Evolutionary conservation across 345 rosid species (phyloP).

Genomic region (Aquilaria sinensis): DNA sequence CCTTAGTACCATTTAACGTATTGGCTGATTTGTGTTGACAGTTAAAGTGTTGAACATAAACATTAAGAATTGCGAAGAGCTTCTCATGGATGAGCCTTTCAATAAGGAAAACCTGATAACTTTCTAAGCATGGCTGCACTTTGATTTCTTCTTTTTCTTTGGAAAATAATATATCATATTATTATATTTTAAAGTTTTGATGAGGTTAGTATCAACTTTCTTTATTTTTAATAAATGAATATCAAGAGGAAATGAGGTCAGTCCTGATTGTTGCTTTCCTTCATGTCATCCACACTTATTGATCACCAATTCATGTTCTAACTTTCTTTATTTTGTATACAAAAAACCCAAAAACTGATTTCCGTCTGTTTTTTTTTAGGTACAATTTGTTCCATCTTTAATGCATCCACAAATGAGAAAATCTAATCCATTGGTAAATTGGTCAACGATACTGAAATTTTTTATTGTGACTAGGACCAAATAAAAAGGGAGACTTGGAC

Average conservation of each 20-base stretch:
- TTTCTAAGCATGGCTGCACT: constrained; percentile 47
- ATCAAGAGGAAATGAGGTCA: not conserved
- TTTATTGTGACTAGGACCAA: no score
- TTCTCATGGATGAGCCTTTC: constrained; percentile 79
- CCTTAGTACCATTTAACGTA: not conserved
- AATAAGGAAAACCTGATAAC: constrained; percentile 69
- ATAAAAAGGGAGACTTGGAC: no score
- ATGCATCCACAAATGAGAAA: no score
- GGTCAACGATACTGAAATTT: no score
- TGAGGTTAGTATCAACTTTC: no score
- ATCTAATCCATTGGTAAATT: no score
- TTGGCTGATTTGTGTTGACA: constrained; percentile 38
- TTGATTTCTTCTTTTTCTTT: constrained; percentile 8
- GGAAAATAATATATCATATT: constrained; percentile 2
- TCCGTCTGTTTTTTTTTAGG: no score
- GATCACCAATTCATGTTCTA: constrained; percentile 26
- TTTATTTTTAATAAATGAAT: no score
- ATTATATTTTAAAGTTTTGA: not conserved
- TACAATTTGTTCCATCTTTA: no score
- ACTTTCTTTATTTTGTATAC: no score
- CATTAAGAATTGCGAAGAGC: constrained; percentile 90
- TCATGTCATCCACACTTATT: constrained; percentile 75
- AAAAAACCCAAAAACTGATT: no score
- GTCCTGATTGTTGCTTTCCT: constrained; percentile 10
- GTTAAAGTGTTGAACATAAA: constrained; percentile 85